Conservation (phyloP, 495 filamentous ascomycete genomes). For the Aspergillus ostianus region DNA sequence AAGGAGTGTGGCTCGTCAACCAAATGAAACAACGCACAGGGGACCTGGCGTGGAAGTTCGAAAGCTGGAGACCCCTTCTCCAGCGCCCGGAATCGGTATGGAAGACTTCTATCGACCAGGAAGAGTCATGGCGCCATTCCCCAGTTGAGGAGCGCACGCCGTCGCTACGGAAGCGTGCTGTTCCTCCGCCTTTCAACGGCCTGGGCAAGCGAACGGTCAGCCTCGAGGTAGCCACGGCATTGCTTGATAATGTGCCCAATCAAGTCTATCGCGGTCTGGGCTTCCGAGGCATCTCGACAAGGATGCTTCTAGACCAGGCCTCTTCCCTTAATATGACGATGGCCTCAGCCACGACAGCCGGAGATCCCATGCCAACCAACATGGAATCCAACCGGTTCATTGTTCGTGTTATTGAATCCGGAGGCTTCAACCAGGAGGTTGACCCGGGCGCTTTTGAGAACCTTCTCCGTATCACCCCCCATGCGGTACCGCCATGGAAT, state of each 20-base stretch:
- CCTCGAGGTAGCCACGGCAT: slow-evolving; percentile 53
- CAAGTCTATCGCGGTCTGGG: slow-evolving; percentile 33
- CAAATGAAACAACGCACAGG: slow-evolving; percentile 33
- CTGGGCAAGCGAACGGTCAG: slow-evolving; percentile 54
- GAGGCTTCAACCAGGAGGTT: slow-evolving; percentile 34
- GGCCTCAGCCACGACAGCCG: slow-evolving; percentile 11
- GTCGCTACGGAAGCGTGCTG: slow-evolving; percentile 19
- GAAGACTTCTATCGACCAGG: slow-evolving; percentile 34
- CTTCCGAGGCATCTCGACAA: slow-evolving; percentile 22
- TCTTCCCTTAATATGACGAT: slow-evolving; percentile 30
- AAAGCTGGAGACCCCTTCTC: slow-evolving; percentile 40
- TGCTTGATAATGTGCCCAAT: slow-evolving; percentile 52
- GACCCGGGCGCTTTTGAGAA: slow-evolving; percentile 41
- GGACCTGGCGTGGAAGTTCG: slow-evolving; percentile 36
- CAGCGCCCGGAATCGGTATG: slow-evolving; percentile 25
- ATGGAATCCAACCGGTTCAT: slow-evolving; percentile 48
- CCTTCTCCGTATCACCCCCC: slow-evolving; percentile 32
- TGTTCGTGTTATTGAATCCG: slow-evolving; percentile 52
- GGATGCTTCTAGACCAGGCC: slow-evolving; percentile 22
- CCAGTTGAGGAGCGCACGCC: slow-evolving; percentile 9
- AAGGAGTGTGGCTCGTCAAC: slow-evolving; percentile 51
- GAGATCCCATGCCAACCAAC: slow-evolving; percentile 26
- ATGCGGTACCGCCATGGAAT: slow-evolving; percentile 39
- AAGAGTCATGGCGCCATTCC: slow-evolving; percentile 35
- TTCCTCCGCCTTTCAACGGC: slow-evolving; percentile 36